These are phyloP conservation scores for Daldinia vernicosa DNA, from an alignment of 495 filamentous ascomycete genomes.

Conservation along the genomic window DNA sequence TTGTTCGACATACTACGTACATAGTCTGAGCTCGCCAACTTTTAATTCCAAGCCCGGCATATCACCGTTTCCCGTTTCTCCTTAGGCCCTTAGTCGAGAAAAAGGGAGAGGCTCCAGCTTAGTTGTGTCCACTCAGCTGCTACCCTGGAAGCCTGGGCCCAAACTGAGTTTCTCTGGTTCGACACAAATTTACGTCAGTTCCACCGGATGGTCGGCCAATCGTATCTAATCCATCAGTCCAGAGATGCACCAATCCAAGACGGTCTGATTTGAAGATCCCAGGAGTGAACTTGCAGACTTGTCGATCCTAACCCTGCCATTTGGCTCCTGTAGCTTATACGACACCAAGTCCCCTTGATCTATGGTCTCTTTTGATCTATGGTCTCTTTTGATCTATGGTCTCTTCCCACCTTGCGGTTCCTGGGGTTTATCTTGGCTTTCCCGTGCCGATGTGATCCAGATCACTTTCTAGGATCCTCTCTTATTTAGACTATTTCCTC, in stretches of 20 bases:
- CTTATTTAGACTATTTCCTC: constrained; percentile 29
- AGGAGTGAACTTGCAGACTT: constrained; percentile 34
- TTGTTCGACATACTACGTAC: background rate
- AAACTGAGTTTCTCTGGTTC: constrained; percentile 38
- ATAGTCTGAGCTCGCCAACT: constrained; percentile 25
- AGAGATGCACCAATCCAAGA: constrained; percentile 37
- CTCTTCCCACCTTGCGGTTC: constrained; percentile 19
- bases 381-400: constrained; percentile 37
- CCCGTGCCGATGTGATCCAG: constrained; percentile 28
- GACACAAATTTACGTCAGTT: constrained; percentile 36
- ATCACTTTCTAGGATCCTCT: constrained; percentile 12
- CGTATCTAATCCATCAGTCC: constrained; percentile 28
- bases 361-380: constrained; percentile 19
- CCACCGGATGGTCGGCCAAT: constrained; percentile 36
- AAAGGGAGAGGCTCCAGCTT: constrained; percentile 29
- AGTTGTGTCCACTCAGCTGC: constrained; percentile 12
- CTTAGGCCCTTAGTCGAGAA: constrained; percentile 4
- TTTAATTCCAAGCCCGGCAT: constrained; percentile 18
- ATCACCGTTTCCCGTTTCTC: constrained; percentile 20
- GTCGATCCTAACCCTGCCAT: constrained; percentile 42
- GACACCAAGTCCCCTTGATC: constrained; percentile 34
- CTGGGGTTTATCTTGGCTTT: constrained; percentile 24
- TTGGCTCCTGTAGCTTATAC: constrained; percentile 31
- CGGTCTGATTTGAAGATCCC: constrained; percentile 40
- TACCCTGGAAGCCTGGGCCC: constrained; percentile 17